phyloP scores from a whole-genome alignment of 768 basidiomycete genomes.

The Auricularia auricula-judae region DNA sequence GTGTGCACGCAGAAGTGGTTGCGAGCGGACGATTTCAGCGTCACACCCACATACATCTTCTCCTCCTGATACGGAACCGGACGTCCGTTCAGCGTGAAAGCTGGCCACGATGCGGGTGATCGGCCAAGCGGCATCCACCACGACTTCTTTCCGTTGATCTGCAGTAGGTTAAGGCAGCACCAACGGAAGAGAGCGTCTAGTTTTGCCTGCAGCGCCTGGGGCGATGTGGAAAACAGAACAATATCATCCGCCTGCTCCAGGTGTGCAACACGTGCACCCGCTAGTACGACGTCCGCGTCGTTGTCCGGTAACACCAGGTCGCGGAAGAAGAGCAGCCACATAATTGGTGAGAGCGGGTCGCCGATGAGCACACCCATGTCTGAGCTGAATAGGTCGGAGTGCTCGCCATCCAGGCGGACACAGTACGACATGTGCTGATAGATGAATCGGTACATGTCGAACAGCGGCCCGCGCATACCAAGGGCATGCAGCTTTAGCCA shows the following conservation, averaged over 20 bases:
- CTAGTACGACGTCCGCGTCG: slow-evolving; percentile 12
- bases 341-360: slow-evolving; percentile 17
- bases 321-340: slow-evolving; percentile 18
- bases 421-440: slow-evolving; percentile 6
- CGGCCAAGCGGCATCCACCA: slow-evolving; percentile 14
- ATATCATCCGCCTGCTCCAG: slow-evolving; percentile 21
- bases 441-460: slow-evolving; percentile 9
- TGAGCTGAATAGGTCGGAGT: slow-evolving; percentile 12
- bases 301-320: slow-evolving; percentile 10
- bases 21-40: background rate
- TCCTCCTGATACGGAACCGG: background rate
- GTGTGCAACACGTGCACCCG: slow-evolving; percentile 7
- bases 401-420: background rate
- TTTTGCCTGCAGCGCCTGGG: slow-evolving; percentile 11
- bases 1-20: slow-evolving; percentile 6
- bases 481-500: slow-evolving; percentile 18
- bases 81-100: background rate
- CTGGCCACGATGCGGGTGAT: background rate
- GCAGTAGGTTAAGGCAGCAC: slow-evolving; percentile 17
- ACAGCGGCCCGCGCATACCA: slow-evolving; percentile 12
- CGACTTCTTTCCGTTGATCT: slow-evolving; percentile 16
- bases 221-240: slow-evolving; percentile 11
- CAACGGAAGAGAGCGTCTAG: slow-evolving; percentile 12
- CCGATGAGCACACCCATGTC: slow-evolving; percentile 18
- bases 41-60: slow-evolving; percentile 6